A percentile compares a stretch with the other conserved stretches of the same genome.
Evolutionary conservation across 78 protist genomes (phyloP).

Genomic region (Salpingoeca rosetta): DNA sequence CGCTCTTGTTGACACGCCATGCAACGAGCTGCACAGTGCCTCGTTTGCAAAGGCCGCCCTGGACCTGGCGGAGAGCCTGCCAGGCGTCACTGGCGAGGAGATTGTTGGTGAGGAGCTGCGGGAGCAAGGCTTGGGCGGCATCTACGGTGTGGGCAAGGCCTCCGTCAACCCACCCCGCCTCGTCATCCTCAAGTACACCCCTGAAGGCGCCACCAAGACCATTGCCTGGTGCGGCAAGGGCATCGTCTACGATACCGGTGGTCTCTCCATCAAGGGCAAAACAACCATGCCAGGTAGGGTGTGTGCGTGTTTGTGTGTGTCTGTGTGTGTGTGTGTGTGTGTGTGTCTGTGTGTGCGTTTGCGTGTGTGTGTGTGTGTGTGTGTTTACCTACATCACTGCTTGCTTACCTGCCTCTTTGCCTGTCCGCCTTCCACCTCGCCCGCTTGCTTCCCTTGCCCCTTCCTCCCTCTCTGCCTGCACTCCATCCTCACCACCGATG

Average conservation of each 20-base stretch:
- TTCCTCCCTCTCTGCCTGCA: background rate
- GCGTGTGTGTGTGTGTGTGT: too few relatives aligned
- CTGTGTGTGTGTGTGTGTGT: too few relatives aligned
- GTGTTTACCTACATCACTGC: background rate
- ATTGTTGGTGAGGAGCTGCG: conserved; percentile 27
- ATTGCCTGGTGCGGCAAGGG: background rate
- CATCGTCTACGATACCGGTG: background rate
- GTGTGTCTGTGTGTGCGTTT: too few relatives aligned
- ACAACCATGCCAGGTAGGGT: background rate
- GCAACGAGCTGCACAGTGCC: background rate
- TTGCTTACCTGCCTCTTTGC: background rate
- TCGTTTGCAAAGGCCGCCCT: background rate
- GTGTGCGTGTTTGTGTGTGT: too few relatives aligned
- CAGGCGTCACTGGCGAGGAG: background rate
- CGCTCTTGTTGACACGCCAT: background rate
- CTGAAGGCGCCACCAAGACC: background rate
- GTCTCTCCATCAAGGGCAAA: background rate
- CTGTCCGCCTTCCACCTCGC: background rate
- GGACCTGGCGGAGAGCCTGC: background rate
- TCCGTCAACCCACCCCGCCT: conserved; percentile 29
- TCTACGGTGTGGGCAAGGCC: conserved; percentile 33
- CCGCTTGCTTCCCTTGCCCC: background rate
- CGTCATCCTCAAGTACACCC: conserved; percentile 13
- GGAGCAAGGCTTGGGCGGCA: conserved; percentile 14
- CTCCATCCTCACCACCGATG: background rate